Evolutionary conservation across 768 basidiomycete species (phyloP).

Genomic region (Suillus bovinus): DNA sequence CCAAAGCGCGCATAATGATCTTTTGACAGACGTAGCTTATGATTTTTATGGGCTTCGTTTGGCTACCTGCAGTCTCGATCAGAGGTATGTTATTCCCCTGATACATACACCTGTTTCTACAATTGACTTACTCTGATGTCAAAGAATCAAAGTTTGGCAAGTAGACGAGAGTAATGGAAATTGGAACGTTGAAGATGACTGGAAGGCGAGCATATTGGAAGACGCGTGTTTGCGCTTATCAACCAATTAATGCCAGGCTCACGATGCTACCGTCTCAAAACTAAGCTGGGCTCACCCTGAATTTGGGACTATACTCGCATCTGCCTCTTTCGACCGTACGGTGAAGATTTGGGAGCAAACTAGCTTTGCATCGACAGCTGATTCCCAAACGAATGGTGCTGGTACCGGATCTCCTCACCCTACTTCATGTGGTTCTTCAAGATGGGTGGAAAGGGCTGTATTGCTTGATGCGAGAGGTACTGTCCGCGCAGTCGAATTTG

Average conservation of each 20-base stretch:
- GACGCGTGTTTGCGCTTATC: constrained; percentile 7
- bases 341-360: constrained; percentile 91
- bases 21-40: constrained; percentile 84
- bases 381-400: constrained; percentile 26
- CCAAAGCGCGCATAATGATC: constrained; percentile 74
- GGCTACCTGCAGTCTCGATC: constrained; percentile 82
- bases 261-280: constrained; percentile 86
- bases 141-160: constrained; percentile 85
- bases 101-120: background rate
- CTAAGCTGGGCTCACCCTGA: constrained; percentile 92
- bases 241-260: constrained; percentile 62
- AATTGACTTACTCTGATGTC: constrained; percentile 15
- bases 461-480: constrained; percentile 85
- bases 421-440: constrained; percentile 34
- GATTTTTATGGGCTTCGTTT: constrained; percentile 87
- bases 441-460: constrained; percentile 76
- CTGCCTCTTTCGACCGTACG: constrained; percentile 86
- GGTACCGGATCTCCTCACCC: constrained; percentile 15
- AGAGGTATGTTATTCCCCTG: constrained; percentile 50
- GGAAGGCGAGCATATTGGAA: constrained; percentile 63
- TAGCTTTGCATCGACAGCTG: constrained; percentile 29
- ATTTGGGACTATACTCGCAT: constrained; percentile 85
- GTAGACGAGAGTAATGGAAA: constrained; percentile 69
- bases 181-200: constrained; percentile 84
- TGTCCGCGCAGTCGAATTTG: constrained; percentile 84